Percentiles rank a stretch among this genome's conserved stretches.
Conservation (phyloP, 768 basidiomycete species). For the Xanthoconium stramineum region DNA sequence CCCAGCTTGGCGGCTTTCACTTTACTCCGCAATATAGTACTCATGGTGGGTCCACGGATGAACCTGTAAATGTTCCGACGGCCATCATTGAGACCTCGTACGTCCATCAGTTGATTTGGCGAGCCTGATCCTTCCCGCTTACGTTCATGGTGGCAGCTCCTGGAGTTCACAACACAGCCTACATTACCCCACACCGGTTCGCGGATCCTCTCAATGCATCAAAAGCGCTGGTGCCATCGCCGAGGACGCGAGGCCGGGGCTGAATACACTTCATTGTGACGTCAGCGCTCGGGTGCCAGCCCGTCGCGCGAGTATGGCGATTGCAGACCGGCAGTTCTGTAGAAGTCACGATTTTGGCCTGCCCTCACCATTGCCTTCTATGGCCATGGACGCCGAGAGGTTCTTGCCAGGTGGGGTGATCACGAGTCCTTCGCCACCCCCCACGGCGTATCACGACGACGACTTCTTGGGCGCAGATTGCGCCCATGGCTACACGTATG, state of each 20-base stretch:
- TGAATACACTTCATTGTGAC: slow-evolving; percentile 18
- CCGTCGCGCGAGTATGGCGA: slow-evolving; percentile 16
- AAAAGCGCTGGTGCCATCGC: slow-evolving; percentile 14
- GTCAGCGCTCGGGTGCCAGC: slow-evolving; percentile 15
- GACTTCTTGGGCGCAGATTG: slow-evolving; percentile 18
- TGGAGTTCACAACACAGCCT: slow-evolving; percentile 22
- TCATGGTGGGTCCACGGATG: slow-evolving; percentile 17
- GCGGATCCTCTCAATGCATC: slow-evolving; percentile 17
- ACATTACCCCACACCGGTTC: slow-evolving; percentile 25
- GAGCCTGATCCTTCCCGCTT: slow-evolving; percentile 16
- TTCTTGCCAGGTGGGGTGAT: slow-evolving; percentile 14
- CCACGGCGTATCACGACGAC: slow-evolving; percentile 24
- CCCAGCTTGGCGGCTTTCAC: slow-evolving; percentile 25
- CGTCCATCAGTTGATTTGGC: slow-evolving; percentile 8
- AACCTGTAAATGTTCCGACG: slow-evolving; percentile 22
- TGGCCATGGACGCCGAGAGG: slow-evolving; percentile 9
- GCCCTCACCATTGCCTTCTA: slow-evolving; percentile 14
- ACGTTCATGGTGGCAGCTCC: slow-evolving; percentile 26
- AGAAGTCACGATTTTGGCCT: slow-evolving; percentile 4
- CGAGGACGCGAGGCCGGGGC: slow-evolving; percentile 24
- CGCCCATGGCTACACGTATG: slow-evolving; percentile 10
- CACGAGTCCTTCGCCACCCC: slow-evolving; percentile 22
- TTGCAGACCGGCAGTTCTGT: slow-evolving; percentile 11
- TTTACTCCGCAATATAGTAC: slow-evolving; percentile 15
- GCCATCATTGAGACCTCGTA: slow-evolving; percentile 28